A percentile compares a stretch with the other conserved stretches of the same genome.
These are phyloP conservation scores for Aspergillus fischeri DNA, from an alignment of 2,329 filamentous ascomycete genomes.

Conservation along the genomic window DNA sequence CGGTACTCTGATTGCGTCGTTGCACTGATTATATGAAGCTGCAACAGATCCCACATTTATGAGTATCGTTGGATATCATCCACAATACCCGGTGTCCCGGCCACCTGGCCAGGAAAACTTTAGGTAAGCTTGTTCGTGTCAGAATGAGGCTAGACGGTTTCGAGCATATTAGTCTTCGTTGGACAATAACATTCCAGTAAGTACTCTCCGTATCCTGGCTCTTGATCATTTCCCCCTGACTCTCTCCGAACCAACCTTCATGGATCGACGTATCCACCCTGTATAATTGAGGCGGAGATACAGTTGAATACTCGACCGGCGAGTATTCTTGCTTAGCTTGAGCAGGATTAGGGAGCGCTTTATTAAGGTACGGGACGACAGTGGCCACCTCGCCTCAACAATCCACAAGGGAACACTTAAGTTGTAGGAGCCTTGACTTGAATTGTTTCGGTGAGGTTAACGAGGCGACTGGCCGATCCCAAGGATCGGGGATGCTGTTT, in stretches of 20 bases:
- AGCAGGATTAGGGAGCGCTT: neutral
- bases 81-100: too few species aligned
- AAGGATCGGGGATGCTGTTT: neutral
- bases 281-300: neutral
- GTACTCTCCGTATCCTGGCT: neutral
- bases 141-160: too few species aligned
- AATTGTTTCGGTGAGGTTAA: neutral
- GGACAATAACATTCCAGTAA: neutral
- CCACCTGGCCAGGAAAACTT: neutral
- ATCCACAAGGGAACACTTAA: neutral
- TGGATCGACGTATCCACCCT: too few species aligned
- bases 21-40: neutral
- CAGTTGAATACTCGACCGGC: neutral
- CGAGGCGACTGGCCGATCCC: neutral
- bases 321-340: neutral
- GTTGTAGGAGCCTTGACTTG: neutral
- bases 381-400: neutral
- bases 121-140: too few species aligned
- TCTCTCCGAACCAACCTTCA: too few species aligned
- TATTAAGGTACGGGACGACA: neutral
- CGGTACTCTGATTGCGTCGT: too few species aligned
- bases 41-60: too few species aligned
- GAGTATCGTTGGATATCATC: neutral
- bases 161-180: too few species aligned
- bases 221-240: too few species aligned